phyloP scores from a whole-genome alignment of 1,284 basidiomycete genomes.

The Ganoderma sinense region DNA sequence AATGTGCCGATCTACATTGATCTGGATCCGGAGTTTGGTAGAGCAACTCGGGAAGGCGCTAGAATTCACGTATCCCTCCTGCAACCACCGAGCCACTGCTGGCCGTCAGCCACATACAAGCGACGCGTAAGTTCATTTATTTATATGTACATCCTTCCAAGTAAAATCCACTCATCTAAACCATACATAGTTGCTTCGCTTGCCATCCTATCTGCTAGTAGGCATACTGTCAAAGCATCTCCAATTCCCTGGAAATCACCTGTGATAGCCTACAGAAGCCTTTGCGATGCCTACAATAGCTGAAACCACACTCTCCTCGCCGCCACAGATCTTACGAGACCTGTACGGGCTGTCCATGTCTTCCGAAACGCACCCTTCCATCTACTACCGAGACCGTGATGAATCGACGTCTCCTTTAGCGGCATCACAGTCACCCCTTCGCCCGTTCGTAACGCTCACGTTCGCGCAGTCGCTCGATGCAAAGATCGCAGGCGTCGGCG shows the following conservation, averaged over 20 bases:
- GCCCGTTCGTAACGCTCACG: constrained; percentile 84
- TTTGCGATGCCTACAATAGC: constrained; percentile 6
- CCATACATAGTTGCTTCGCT: neutral
- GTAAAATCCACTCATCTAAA: too few species aligned
- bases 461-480: constrained; percentile 96
- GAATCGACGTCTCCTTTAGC: constrained; percentile 21
- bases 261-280: too few species aligned
- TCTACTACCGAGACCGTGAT: constrained; percentile 29
- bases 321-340: constrained; percentile 31
- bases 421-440: constrained; percentile 27
- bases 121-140: neutral
- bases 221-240: neutral
- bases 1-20: constrained; percentile 1
- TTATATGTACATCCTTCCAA: too few species aligned
- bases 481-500: constrained; percentile 85
- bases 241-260: too few species aligned
- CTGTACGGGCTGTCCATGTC: constrained; percentile 23
- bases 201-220: neutral
- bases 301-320: constrained; percentile 6
- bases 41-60: neutral
- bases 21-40: neutral
- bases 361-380: constrained; percentile 21
- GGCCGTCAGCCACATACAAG: neutral
- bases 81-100: neutral
- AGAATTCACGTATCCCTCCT: neutral